A percentile compares a stretch with the other conserved stretches of the same genome.
Conservation (phyloP, 2,329 filamentous ascomycete species). For the Colletotrichum kahawae region DNA sequence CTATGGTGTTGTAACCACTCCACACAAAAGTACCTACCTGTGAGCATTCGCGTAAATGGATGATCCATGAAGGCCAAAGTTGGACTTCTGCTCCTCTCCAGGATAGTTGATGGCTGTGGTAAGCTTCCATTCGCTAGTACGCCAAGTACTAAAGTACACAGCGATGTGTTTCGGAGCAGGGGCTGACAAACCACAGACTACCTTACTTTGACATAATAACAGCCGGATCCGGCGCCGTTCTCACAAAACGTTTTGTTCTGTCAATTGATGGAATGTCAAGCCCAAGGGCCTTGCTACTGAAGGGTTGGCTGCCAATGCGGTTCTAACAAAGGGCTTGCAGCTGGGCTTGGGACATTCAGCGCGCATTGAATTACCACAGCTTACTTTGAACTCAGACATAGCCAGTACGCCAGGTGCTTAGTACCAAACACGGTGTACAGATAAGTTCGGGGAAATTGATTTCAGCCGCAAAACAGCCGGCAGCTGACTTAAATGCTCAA, state of each 20-base stretch:
- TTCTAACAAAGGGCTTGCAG: background rate
- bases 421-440: background rate
- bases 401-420: background rate
- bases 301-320: background rate
- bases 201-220: too few species aligned
- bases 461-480: background rate
- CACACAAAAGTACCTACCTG: background rate
- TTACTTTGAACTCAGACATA: background rate
- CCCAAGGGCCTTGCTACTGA: background rate
- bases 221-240: background rate
- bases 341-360: background rate
- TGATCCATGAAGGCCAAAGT: background rate
- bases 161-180: too few species aligned
- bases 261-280: background rate
- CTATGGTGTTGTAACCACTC: background rate
- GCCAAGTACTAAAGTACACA: background rate
- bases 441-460: background rate
- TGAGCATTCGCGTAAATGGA: background rate
- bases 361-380: background rate
- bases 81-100: background rate
- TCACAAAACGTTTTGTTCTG: background rate
- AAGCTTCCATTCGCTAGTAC: background rate
- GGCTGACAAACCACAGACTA: too few species aligned
- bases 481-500: background rate
- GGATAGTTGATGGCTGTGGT: background rate